Conservation (phyloP, 495 filamentous ascomycete species). For the Evansstolkia leycettana region DNA sequence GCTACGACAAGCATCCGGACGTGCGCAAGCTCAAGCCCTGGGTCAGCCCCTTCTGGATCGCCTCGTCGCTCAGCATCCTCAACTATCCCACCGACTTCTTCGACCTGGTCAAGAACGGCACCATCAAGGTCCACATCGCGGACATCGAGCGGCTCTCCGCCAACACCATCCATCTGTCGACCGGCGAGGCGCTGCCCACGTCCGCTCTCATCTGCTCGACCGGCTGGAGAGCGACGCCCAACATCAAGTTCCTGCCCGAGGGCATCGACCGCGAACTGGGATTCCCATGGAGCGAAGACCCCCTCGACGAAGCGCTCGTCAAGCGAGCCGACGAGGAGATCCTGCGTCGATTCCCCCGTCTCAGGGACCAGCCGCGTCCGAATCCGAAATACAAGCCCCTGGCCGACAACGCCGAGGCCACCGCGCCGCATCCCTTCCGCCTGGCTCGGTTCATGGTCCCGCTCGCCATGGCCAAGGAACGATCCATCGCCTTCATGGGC, state of each 20-base stretch:
- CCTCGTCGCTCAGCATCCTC: slow-evolving; percentile 48
- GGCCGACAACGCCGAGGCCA: slow-evolving; percentile 17
- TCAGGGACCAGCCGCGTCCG: slow-evolving; percentile 29
- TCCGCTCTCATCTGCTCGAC: slow-evolving; percentile 61
- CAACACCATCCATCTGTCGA: slow-evolving; percentile 40
- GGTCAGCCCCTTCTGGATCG: slow-evolving; percentile 51
- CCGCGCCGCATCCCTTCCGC: slow-evolving; percentile 28
- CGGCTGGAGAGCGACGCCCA: slow-evolving; percentile 53
- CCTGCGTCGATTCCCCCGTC: slow-evolving; percentile 49
- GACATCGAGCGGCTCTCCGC: slow-evolving; percentile 42
- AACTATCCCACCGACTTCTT: slow-evolving; percentile 60
- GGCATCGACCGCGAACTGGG: slow-evolving; percentile 26
- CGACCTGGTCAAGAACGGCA: slow-evolving; percentile 44
- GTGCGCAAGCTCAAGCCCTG: slow-evolving; percentile 53
- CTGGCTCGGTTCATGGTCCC: slow-evolving; percentile 65
- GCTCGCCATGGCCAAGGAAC: slow-evolving; percentile 38
- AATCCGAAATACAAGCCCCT: slow-evolving; percentile 21
- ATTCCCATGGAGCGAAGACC: slow-evolving; percentile 22
- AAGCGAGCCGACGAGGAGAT: slow-evolving; percentile 53
- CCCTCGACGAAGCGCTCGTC: slow-evolving; percentile 14
- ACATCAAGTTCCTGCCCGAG: slow-evolving; percentile 50
- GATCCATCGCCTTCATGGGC: slow-evolving; percentile 59
- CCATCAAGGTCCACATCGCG: slow-evolving; percentile 47
- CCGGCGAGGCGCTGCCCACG: slow-evolving; percentile 36
- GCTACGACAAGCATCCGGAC: slow-evolving; percentile 49